Conservation (phyloP, 345 rosid species). For the Turnera subulata region DNA sequence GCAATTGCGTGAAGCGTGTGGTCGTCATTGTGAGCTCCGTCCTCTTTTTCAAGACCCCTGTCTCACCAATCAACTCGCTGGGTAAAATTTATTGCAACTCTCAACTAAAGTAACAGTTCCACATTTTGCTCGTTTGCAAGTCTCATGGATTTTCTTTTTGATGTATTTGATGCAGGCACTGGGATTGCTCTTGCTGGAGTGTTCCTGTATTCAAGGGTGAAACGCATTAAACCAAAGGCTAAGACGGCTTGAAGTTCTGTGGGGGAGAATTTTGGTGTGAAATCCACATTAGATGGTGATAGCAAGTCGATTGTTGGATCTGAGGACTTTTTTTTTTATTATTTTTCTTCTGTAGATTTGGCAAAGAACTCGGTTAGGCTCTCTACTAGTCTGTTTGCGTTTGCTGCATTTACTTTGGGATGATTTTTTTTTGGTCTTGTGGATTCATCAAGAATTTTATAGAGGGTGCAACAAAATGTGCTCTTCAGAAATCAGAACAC, state of each 20-base stretch:
- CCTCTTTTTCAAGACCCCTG: constrained; percentile 80
- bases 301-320: neutral
- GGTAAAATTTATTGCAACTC: constrained; percentile 42
- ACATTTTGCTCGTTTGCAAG: neutral
- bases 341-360: constrained; percentile 22
- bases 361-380: constrained; percentile 5
- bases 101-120: neutral
- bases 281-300: constrained; percentile 3
- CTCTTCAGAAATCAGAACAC: no score
- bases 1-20: constrained; percentile 98
- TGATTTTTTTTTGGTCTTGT: no score
- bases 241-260: constrained; percentile 48
- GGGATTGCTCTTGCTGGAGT: constrained; percentile 95
- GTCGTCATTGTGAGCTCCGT: constrained; percentile 99
- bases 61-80: constrained; percentile 69
- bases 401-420: neutral
- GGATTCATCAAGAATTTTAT: no score
- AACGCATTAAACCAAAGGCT: constrained; percentile 80
- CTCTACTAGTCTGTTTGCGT: neutral
- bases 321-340: constrained; percentile 11
- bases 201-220: constrained; percentile 91
- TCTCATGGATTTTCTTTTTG: neutral
- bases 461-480: no score
- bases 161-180: constrained; percentile 50
- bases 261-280: constrained; percentile 3